A percentile compares a stretch with the other conserved stretches of the same genome.
phyloP scores from a whole-genome alignment of 225 moss, liverwort and hornwort species.

The Bryum argenteum region DNA sequence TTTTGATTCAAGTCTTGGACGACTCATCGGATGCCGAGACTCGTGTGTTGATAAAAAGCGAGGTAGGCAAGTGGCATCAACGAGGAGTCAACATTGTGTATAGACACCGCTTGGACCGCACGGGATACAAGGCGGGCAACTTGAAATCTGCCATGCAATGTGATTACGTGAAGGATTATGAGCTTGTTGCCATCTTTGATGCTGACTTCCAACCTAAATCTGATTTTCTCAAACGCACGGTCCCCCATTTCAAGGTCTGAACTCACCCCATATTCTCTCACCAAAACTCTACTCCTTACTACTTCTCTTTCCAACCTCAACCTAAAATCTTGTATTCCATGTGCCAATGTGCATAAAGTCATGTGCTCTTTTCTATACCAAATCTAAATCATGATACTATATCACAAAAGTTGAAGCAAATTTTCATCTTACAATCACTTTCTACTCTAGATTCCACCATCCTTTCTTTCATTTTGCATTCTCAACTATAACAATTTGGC shows the following conservation, averaged over 20 bases:
- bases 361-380: no score
- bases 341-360: no score
- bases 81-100: constrained; percentile 75
- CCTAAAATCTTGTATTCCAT: no score
- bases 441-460: no score
- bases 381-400: no score
- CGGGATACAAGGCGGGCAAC: constrained; percentile 85
- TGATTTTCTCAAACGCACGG: constrained; percentile 74
- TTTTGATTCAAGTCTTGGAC: constrained; percentile 83
- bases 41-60: constrained; percentile 67
- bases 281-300: no score
- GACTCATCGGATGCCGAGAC: constrained; percentile 75
- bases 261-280: not conserved
- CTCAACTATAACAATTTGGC: no score
- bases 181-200: constrained; percentile 83
- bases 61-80: constrained; percentile 72
- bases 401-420: no score
- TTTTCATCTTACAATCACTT: no score
- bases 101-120: constrained; percentile 71
- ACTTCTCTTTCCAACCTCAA: no score
- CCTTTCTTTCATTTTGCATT: no score
- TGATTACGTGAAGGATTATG: constrained; percentile 76
- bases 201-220: constrained; percentile 85
- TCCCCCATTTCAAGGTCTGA: constrained; percentile 71
- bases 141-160: constrained; percentile 76